phyloP scores from a whole-genome alignment of 2,329 filamentous ascomycete species.

The Elsinoe ampelina region DNA sequence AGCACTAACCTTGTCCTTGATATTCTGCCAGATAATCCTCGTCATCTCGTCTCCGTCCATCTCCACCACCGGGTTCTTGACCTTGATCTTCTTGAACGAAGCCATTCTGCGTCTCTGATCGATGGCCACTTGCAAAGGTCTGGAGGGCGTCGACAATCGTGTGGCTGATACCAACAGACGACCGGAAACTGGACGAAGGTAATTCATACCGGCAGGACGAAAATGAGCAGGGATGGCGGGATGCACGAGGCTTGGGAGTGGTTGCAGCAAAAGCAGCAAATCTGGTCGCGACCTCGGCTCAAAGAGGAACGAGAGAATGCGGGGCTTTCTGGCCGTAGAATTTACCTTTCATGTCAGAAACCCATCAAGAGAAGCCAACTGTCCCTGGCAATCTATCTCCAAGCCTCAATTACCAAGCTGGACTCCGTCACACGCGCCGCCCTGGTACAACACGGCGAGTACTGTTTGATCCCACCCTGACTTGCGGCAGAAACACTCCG shows the following conservation, averaged over 20 bases:
- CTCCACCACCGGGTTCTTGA: constrained; percentile 98
- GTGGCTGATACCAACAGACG: constrained; percentile 13
- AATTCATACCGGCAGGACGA: constrained; percentile 9
- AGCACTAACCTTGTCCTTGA: constrained; percentile 72
- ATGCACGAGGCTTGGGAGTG: constrained; percentile 3
- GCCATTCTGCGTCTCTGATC: constrained; percentile 31
- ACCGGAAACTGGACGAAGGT: constrained; percentile 9
- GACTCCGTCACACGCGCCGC: not conserved
- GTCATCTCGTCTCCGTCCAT: constrained; percentile 95
- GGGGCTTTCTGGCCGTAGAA: not conserved
- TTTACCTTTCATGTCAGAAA: not conserved
- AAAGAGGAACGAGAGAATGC: not conserved
- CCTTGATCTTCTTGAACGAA: constrained; percentile 77
- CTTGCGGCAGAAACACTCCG: not conserved
- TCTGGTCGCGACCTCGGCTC: constrained; percentile 8
- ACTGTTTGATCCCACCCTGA: constrained; percentile 1
- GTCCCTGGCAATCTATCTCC: not conserved
- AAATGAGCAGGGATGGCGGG: constrained; percentile 4
- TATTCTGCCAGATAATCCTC: constrained; percentile 96
- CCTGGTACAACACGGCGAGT: not conserved
- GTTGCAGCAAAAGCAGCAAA: constrained; percentile 6
- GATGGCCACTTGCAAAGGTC: constrained; percentile 19
- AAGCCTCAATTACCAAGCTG: not conserved
- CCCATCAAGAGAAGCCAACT: not conserved
- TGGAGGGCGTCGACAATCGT: constrained; percentile 15